Percentiles rank a stretch among this genome's conserved stretches.
Conservation (phyloP, 2,329 filamentous ascomycete genomes). For the Colletotrichum sp. region DNA sequence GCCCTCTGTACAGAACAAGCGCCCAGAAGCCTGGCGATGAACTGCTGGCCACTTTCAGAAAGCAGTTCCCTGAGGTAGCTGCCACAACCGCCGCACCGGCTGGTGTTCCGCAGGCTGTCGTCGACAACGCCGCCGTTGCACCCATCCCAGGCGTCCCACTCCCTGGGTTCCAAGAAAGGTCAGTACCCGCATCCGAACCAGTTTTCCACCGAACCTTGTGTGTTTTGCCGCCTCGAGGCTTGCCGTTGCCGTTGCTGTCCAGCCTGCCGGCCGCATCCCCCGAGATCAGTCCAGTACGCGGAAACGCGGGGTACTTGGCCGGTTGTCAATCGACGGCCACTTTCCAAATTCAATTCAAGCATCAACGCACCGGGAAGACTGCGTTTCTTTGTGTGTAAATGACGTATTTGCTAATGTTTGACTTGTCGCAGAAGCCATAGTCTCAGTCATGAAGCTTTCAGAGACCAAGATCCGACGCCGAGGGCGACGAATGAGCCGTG, state of each 20-base stretch:
- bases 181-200: not conserved
- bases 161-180: constrained; percentile 17
- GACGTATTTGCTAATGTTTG: constrained; percentile 14
- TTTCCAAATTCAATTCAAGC: not conserved
- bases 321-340: not conserved
- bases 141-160: constrained; percentile 9
- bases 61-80: constrained; percentile 78
- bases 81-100: constrained; percentile 51
- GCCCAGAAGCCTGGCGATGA: constrained; percentile 87
- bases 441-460: constrained; percentile 49
- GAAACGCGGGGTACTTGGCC: constrained; percentile 11
- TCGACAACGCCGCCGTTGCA: constrained; percentile 29
- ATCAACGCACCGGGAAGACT: not conserved
- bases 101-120: constrained; percentile 37
- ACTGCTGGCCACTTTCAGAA: constrained; percentile 82
- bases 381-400: not conserved
- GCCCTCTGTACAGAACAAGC: constrained; percentile 60
- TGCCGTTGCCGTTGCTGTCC: not conserved
- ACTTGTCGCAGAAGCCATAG: constrained; percentile 47
- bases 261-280: not conserved
- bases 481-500: constrained; percentile 81
- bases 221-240: not conserved
- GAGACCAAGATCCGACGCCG: constrained; percentile 82
- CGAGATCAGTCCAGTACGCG: not conserved
- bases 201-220: not conserved